Percentiles rank a stretch among this genome's conserved stretches.
Conservation (phyloP, 1,284 basidiomycete genomes). For the Ustilago curta region DNA sequence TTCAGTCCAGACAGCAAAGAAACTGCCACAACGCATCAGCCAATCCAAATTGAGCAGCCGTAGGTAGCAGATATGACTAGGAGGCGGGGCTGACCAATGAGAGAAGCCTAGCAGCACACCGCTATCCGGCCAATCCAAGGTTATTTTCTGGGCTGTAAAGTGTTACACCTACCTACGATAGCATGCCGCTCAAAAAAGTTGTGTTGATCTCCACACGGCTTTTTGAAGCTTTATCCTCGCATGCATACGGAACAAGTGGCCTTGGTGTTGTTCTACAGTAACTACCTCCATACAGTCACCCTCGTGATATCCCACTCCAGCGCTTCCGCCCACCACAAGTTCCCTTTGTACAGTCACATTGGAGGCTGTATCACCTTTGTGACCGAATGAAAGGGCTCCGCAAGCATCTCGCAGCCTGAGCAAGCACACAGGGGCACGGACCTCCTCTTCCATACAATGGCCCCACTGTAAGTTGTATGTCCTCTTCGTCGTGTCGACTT, state of each 20-base stretch:
- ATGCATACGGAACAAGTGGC: background rate
- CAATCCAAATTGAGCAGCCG: background rate
- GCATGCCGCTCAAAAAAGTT: background rate
- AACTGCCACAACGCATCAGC: background rate
- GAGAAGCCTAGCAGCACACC: constrained; percentile 7
- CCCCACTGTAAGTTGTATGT: constrained; percentile 37
- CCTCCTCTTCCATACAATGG: constrained; percentile 22
- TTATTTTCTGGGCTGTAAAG: background rate
- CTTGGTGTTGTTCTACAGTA: constrained; percentile 9
- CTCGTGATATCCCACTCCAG: no score
- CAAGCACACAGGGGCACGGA: constrained; percentile 14
- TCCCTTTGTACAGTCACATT: constrained; percentile 14
- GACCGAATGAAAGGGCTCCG: constrained; percentile 2
- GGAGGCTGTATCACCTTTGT: background rate
- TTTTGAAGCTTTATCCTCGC: background rate
- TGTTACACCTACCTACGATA: constrained; percentile 8
- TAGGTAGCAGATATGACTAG: constrained; percentile 3
- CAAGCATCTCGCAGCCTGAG: background rate
- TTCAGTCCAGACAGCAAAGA: background rate
- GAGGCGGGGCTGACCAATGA: constrained; percentile 41
- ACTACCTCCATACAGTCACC: no score
- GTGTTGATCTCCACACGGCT: background rate
- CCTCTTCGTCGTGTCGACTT: background rate
- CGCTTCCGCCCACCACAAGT: constrained; percentile 11
- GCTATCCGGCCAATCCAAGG: constrained; percentile 18